These are phyloP conservation scores for Aspergillus nomiae DNA, from an alignment of 2,329 filamentous ascomycete species.

Conservation along the genomic window DNA sequence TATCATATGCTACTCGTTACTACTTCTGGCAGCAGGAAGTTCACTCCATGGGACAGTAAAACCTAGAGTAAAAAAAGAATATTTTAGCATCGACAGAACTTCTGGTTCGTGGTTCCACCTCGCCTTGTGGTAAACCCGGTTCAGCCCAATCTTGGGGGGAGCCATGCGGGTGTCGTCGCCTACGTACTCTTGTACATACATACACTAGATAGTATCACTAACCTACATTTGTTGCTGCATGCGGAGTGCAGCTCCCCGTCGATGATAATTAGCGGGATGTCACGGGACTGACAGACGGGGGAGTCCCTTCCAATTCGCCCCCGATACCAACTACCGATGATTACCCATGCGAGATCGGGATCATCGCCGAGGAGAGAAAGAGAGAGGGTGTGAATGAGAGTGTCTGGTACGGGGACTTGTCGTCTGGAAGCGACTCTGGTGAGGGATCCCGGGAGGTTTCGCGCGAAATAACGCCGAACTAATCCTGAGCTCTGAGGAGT, in stretches of 20 bases:
- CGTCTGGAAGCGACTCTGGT: neutral
- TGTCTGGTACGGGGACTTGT: neutral
- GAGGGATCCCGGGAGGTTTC: neutral
- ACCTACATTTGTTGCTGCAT: constrained; percentile 14
- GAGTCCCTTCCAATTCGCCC: neutral
- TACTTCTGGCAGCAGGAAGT: neutral
- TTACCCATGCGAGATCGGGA: neutral
- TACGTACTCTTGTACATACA: neutral
- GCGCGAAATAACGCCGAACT: constrained; percentile 4
- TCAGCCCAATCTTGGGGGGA: constrained; percentile 4
- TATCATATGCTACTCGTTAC: constrained; percentile 1
- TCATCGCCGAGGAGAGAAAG: neutral
- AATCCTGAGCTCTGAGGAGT: neutral
- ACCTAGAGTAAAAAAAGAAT: neutral
- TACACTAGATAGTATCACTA: neutral
- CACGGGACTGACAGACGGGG: neutral
- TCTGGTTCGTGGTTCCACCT: constrained; percentile 6
- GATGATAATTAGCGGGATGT: constrained; percentile 10
- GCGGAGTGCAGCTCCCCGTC: constrained; percentile 16
- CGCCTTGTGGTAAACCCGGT: constrained; percentile 2
- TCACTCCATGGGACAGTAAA: too few species aligned
- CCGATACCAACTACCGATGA: neutral
- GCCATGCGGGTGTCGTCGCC: constrained; percentile 12
- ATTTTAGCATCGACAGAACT: neutral
- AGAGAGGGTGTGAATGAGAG: neutral